phyloP scores from a whole-genome alignment of 495 filamentous ascomycete genomes.

The Aspergillus steynii region DNA sequence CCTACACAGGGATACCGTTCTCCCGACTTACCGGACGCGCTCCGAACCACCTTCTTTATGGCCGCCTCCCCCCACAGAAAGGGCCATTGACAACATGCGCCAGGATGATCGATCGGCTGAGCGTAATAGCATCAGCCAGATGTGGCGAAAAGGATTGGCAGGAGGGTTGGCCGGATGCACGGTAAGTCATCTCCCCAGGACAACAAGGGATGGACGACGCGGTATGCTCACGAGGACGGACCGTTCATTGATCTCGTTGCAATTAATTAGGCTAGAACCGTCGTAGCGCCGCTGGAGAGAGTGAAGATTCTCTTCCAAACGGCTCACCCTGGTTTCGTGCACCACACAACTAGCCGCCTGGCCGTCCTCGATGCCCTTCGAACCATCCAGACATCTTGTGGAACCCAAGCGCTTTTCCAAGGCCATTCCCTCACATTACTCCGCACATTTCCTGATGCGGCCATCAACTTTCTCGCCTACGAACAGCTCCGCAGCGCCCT shows the following conservation, averaged over 20 bases:
- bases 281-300: slow-evolving; percentile 94
- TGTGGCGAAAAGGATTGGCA: background rate
- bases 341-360: slow-evolving; percentile 84
- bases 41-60: too few species aligned
- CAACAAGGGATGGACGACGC: too few species aligned
- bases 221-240: too few species aligned
- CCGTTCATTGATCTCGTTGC: too few species aligned
- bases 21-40: too few species aligned
- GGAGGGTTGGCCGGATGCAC: background rate
- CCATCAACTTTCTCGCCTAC: slow-evolving; percentile 96
- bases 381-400: slow-evolving; percentile 77
- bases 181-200: background rate
- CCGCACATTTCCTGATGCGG: slow-evolving; percentile 95
- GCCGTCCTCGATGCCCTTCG: slow-evolving; percentile 75
- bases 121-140: background rate
- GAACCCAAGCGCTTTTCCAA: slow-evolving; percentile 77
- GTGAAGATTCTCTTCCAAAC: slow-evolving; percentile 99
- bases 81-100: background rate
- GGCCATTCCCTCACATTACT: slow-evolving; percentile 93
- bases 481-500: slow-evolving; percentile 83
- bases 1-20: too few species aligned
- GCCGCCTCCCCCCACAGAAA: too few species aligned
- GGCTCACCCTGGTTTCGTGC: slow-evolving; percentile 86
- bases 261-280: slow-evolving; percentile 77
- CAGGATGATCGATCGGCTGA: background rate